phyloP scores from a whole-genome alignment of 225 moss, liverwort and hornwort species.

The Polytrichum commune region DNA sequence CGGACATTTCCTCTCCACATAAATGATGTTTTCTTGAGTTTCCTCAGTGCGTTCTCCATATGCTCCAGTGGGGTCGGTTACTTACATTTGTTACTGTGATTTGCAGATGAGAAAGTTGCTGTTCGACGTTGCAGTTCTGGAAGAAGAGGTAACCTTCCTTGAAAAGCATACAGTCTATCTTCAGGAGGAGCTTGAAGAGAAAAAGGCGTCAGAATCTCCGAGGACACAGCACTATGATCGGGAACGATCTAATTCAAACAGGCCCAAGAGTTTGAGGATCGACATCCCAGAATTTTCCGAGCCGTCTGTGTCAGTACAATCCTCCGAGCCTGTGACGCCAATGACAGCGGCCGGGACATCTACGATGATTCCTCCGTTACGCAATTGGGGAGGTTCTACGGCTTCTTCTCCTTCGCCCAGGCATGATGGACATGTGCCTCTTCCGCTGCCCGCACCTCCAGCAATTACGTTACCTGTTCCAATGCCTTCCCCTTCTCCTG shows the following conservation, averaged over 20 bases:
- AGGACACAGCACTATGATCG: constrained; percentile 8
- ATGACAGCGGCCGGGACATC: constrained; percentile 23
- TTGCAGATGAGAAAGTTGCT: constrained; percentile 60
- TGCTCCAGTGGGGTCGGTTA: not conserved
- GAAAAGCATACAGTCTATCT: constrained; percentile 53
- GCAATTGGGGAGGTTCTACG: constrained; percentile 29
- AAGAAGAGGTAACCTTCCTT: constrained; percentile 56
- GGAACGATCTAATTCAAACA: constrained; percentile 17
- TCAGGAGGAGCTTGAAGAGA: constrained; percentile 38
- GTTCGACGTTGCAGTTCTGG: constrained; percentile 57
- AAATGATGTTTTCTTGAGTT: not conserved
- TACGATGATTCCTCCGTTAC: constrained; percentile 30
- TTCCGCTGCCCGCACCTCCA: constrained; percentile 18
- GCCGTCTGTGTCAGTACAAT: not conserved
- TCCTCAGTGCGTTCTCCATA: not conserved
- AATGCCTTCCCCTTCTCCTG: constrained; percentile 11
- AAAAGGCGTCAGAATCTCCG: constrained; percentile 12
- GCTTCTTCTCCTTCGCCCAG: constrained; percentile 28
- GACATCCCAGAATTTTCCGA: constrained; percentile 26
- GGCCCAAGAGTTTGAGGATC: constrained; percentile 10
- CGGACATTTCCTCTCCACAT: no score
- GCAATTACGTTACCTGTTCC: constrained; percentile 27
- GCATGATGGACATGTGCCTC: constrained; percentile 21
- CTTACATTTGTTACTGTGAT: constrained; percentile 1
- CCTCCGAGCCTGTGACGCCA: constrained; percentile 43